These are phyloP conservation scores for Oxytropis ochrocephala DNA, from an alignment of 306 rosid genomes.

Conservation along the genomic window DNA sequence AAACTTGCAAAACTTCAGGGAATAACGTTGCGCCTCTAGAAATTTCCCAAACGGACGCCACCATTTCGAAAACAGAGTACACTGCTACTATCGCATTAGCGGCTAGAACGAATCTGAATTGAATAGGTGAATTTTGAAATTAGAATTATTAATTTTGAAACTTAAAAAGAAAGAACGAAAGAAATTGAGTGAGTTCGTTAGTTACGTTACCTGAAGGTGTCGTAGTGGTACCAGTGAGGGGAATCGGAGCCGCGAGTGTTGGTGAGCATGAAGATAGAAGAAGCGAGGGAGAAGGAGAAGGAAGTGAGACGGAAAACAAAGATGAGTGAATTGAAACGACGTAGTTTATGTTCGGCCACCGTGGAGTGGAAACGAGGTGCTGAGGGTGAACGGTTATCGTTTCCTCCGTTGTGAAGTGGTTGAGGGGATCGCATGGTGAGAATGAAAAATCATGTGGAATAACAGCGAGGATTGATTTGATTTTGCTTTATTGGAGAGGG, in stretches of 20 bases:
- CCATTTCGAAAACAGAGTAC: constrained; percentile 83
- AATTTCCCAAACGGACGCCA: constrained; percentile 88
- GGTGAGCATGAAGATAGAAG: constrained; percentile 87
- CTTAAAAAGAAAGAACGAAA: background rate
- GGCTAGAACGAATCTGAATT: constrained; percentile 73
- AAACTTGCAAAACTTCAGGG: constrained; percentile 78
- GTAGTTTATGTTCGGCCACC: constrained; percentile 75
- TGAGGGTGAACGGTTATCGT: constrained; percentile 43
- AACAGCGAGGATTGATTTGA: background rate
- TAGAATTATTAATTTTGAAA: background rate
- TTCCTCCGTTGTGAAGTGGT: constrained; percentile 59
- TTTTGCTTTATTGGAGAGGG: constrained; percentile 8
- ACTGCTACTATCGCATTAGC: constrained; percentile 78
- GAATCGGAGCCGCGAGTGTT: constrained; percentile 48
- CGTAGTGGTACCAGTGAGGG: constrained; percentile 82
- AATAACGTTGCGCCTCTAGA: constrained; percentile 77
- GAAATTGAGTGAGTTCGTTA: background rate
- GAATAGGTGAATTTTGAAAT: background rate
- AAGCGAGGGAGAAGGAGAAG: constrained; percentile 72
- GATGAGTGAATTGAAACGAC: constrained; percentile 75
- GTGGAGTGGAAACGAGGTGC: constrained; percentile 76
- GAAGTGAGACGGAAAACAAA: constrained; percentile 70
- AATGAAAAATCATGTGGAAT: constrained; percentile 7
- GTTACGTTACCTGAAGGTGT: constrained; percentile 71
- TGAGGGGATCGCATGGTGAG: constrained; percentile 65